A percentile compares a stretch with the other conserved stretches of the same genome.
Evolutionary conservation across 2,329 filamentous ascomycete genomes (phyloP).

Genomic region (Periconia digitata): DNA sequence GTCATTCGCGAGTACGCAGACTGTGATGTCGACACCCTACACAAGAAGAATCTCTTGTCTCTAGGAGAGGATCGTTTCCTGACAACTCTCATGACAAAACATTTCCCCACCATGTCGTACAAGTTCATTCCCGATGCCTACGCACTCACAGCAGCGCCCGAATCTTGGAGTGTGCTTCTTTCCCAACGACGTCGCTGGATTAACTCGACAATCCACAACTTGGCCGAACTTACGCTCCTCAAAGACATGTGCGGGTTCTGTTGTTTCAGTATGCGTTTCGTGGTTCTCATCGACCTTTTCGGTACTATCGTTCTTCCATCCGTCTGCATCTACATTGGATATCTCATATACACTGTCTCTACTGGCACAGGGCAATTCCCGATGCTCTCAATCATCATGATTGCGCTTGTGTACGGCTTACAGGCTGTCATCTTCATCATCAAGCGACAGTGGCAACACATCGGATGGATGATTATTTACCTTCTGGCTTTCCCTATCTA

Average conservation of each 20-base stretch:
- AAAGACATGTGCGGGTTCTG: conserved; percentile 98
- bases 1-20: conserved; percentile 88
- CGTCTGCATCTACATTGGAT: conserved; percentile 82
- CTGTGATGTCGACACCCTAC: conserved; percentile 87
- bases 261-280: conserved; percentile 96
- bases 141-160: conserved; percentile 89
- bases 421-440: conserved; percentile 96
- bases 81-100: conserved; percentile 96
- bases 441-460: conserved; percentile 96
- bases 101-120: conserved; percentile 93
- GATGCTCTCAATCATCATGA: conserved; percentile 81
- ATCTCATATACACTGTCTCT: conserved; percentile 79
- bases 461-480: conserved; percentile 99
- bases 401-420: conserved; percentile 90
- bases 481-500: conserved; percentile 93
- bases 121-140: conserved; percentile 95
- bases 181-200: conserved; percentile 99
- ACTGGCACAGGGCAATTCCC: conserved; percentile 75
- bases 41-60: conserved; percentile 90
- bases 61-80: conserved; percentile 96
- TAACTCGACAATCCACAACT: conserved; percentile 96
- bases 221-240: conserved; percentile 85
- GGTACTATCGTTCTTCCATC: conserved; percentile 91
- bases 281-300: conserved; percentile 91
- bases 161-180: conserved; percentile 89